phyloP scores from a whole-genome alignment of 2,329 filamentous ascomycete species.

The Xylaria polymorpha region DNA sequence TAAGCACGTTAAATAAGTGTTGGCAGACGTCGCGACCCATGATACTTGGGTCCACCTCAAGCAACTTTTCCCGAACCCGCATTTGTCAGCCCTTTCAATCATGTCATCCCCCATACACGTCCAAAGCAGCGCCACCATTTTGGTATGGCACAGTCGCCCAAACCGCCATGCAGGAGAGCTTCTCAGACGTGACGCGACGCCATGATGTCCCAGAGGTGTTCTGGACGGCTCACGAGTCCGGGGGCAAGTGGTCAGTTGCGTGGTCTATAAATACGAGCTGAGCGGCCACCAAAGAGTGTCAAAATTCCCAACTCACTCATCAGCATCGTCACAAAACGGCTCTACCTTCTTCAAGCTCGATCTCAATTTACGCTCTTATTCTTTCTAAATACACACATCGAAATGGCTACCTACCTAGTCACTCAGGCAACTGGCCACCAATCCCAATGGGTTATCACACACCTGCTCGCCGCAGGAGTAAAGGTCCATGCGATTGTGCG shows the following conservation, averaged over 20 bases:
- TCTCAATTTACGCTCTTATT: not conserved
- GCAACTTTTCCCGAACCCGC: conserved; percentile 39
- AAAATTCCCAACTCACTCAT: not conserved
- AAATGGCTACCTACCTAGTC: conserved; percentile 51
- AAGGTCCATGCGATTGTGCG: conserved; percentile 54
- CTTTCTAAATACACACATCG: not conserved
- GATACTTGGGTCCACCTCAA: conserved; percentile 26
- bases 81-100: conserved; percentile 28
- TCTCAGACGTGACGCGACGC: not conserved
- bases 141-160: not conserved
- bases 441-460: conserved; percentile 47
- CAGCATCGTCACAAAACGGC: not conserved
- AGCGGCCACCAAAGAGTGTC: not conserved
- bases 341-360: not conserved
- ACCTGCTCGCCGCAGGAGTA: conserved; percentile 51
- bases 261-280: conserved; percentile 25
- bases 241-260: not conserved
- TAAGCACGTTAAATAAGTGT: not conserved
- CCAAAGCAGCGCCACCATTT: not conserved
- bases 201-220: not conserved
- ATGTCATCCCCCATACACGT: not conserved
- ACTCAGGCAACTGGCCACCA: conserved; percentile 53
- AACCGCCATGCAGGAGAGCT: not conserved
- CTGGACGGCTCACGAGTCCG: not conserved
- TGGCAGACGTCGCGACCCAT: conserved; percentile 6